Conservation (phyloP, 306 rosid genomes). For the Citrullus amarus region DNA sequence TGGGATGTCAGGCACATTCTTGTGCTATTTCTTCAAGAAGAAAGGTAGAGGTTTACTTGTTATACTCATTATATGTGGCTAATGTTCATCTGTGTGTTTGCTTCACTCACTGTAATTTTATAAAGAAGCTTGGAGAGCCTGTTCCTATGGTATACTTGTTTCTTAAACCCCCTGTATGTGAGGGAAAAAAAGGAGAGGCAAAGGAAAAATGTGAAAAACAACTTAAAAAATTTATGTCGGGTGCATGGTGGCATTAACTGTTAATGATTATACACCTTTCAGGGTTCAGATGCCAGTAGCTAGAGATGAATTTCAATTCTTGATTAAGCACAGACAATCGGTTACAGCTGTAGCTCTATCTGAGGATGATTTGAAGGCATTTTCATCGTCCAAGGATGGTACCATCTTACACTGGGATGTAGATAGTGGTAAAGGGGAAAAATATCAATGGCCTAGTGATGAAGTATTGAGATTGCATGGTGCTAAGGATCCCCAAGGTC, state of each 20-base stretch:
- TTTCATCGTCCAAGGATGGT: conserved; percentile 93
- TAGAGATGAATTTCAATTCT: conserved; percentile 40
- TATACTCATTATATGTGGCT: neutral
- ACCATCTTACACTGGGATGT: conserved; percentile 80
- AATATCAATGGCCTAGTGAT: conserved; percentile 65
- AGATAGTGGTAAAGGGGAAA: conserved; percentile 64
- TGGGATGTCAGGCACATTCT: neutral
- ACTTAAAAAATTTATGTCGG: neutral
- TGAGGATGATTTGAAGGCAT: conserved; percentile 75
- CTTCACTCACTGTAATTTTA: neutral
- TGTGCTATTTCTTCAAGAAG: neutral
- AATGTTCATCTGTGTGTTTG: neutral
- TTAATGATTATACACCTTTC: conserved; percentile 1
- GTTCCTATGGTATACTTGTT: neutral
- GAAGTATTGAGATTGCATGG: conserved; percentile 65
- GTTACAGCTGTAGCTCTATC: conserved; percentile 75
- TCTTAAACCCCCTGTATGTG: neutral
- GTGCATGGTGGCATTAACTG: neutral
- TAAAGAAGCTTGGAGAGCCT: neutral
- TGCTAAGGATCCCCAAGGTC: conserved; percentile 66
- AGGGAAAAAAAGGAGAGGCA: neutral
- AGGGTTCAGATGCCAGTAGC: conserved; percentile 52
- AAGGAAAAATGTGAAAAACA: neutral
- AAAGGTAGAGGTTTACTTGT: neutral
- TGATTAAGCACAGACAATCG: conserved; percentile 65